Evolutionary conservation across 257 asterid genomes (phyloP).

Genomic region (Solanum chmielewskii): DNA sequence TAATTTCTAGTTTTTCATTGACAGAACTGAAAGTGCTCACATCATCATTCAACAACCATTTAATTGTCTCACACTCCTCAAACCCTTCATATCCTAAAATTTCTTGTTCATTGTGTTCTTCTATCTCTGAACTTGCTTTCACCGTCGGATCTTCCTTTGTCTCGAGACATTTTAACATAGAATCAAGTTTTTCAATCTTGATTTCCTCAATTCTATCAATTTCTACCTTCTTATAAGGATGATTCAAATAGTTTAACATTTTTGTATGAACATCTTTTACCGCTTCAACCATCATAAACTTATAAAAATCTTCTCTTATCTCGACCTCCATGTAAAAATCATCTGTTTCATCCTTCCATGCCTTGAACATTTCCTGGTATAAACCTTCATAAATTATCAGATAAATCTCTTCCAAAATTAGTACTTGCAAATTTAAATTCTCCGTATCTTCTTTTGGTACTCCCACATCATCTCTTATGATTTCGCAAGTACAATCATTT

Average conservation of each 20-base stretch:
- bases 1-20: background rate
- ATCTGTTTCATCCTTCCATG: slow-evolving; percentile 22
- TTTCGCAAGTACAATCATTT: background rate
- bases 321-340: slow-evolving; percentile 10
- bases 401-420: slow-evolving; percentile 33
- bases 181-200: slow-evolving; percentile 22
- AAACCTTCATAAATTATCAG: slow-evolving; percentile 22
- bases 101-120: slow-evolving; percentile 27
- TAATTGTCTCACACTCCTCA: slow-evolving; percentile 37
- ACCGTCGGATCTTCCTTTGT: slow-evolving; percentile 34
- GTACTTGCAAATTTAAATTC: slow-evolving; percentile 17
- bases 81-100: slow-evolving; percentile 31
- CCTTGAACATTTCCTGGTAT: slow-evolving; percentile 18
- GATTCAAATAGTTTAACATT: slow-evolving; percentile 10
- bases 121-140: slow-evolving; percentile 24
- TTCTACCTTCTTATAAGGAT: slow-evolving; percentile 13
- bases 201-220: slow-evolving; percentile 17
- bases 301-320: slow-evolving; percentile 25
- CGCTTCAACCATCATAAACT: slow-evolving; percentile 16
- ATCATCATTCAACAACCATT: slow-evolving; percentile 43
- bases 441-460: slow-evolving; percentile 21
- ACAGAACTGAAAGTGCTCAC: slow-evolving; percentile 18
- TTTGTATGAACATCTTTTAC: slow-evolving; percentile 12
- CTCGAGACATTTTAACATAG: slow-evolving; percentile 15
- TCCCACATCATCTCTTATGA: slow-evolving; percentile 8